Conservation (phyloP, 2,329 filamentous ascomycete species). For the Emmonsiellopsis sp. region DNA sequence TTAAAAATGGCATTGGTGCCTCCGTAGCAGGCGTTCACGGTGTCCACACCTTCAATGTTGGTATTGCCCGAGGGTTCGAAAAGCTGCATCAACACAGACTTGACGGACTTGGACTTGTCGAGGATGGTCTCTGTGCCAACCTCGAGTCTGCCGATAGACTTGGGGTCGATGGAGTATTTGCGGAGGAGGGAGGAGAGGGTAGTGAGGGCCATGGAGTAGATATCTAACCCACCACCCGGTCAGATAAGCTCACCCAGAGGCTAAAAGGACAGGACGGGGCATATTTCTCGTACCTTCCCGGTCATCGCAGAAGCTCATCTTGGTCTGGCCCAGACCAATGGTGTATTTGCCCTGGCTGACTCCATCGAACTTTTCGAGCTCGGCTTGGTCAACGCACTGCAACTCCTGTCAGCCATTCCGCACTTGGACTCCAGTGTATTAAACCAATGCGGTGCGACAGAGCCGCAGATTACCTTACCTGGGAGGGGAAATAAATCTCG, state of each 20-base stretch:
- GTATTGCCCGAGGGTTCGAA: constrained; percentile 61
- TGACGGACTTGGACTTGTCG: constrained; percentile 79
- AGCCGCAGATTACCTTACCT: constrained; percentile 47
- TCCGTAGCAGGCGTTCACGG: constrained; percentile 72
- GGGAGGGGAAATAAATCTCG: constrained; percentile 78
- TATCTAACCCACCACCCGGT: constrained; percentile 47
- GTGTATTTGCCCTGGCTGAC: constrained; percentile 78
- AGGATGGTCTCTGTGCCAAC: constrained; percentile 73
- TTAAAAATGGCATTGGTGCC: constrained; percentile 74
- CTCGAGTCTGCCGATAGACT: constrained; percentile 65
- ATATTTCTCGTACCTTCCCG: constrained; percentile 57
- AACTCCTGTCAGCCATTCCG: constrained; percentile 10
- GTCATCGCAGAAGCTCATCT: constrained; percentile 88
- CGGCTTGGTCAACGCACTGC: constrained; percentile 74
- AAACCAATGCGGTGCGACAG: background rate
- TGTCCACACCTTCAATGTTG: constrained; percentile 71
- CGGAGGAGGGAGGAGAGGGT: constrained; percentile 66
- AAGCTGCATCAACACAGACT: constrained; percentile 73
- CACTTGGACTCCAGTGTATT: no score
- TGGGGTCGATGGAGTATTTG: constrained; percentile 74
- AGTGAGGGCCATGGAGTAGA: constrained; percentile 78
- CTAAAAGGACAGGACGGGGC: background rate
- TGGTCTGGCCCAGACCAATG: constrained; percentile 82
- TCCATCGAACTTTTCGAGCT: constrained; percentile 81
- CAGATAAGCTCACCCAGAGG: background rate